Percentiles rank a stretch among this genome's conserved stretches.
phyloP scores from a whole-genome alignment of 2,329 filamentous ascomycete species.

The Neonectria neomacrospora region DNA sequence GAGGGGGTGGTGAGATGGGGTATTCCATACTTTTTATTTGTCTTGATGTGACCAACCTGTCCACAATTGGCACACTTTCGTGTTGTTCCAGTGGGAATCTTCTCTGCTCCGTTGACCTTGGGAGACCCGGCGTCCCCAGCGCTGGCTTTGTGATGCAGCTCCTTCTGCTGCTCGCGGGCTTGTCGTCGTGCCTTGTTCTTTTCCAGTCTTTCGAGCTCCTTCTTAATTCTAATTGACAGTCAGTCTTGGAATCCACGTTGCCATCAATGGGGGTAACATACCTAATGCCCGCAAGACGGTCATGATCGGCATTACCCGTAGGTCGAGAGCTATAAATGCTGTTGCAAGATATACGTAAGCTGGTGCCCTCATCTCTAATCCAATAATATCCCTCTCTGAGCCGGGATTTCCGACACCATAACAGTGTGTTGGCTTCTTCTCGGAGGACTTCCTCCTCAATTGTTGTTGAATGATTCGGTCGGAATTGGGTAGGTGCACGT shows the following conservation, averaged over 20 bases:
- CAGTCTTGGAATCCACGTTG: conserved; percentile 13
- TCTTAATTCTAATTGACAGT: conserved; percentile 53
- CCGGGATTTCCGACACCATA: conserved; percentile 47
- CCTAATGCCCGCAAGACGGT: conserved; percentile 59
- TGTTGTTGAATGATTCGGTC: conserved; percentile 10
- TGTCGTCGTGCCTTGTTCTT: conserved; percentile 92
- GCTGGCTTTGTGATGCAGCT: conserved; percentile 61
- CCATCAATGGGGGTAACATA: conserved; percentile 36
- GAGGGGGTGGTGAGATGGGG: conserved; percentile 44
- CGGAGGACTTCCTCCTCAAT: conserved; percentile 17
- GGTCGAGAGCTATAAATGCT: conserved; percentile 63
- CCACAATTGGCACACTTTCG: conserved; percentile 98
- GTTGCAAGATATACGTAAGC: conserved; percentile 54
- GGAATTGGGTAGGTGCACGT: conserved; percentile 52
- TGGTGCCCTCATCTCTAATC: conserved; percentile 48
- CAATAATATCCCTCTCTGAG: conserved; percentile 46
- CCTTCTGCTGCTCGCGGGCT: conserved; percentile 91
- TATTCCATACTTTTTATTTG: conserved; percentile 88
- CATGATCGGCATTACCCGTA: conserved; percentile 62
- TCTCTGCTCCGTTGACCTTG: conserved; percentile 57
- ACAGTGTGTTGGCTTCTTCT: conserved; percentile 23
- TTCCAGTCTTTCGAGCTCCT: conserved; percentile 83
- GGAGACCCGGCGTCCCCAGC: conserved; percentile 62
- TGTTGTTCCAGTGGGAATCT: conserved; percentile 73
- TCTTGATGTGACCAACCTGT: conserved; percentile 97